Percentiles rank a stretch among this genome's conserved stretches.
phyloP scores from a whole-genome alignment of 2,329 filamentous ascomycete genomes.

The Exophiala spinifera region DNA sequence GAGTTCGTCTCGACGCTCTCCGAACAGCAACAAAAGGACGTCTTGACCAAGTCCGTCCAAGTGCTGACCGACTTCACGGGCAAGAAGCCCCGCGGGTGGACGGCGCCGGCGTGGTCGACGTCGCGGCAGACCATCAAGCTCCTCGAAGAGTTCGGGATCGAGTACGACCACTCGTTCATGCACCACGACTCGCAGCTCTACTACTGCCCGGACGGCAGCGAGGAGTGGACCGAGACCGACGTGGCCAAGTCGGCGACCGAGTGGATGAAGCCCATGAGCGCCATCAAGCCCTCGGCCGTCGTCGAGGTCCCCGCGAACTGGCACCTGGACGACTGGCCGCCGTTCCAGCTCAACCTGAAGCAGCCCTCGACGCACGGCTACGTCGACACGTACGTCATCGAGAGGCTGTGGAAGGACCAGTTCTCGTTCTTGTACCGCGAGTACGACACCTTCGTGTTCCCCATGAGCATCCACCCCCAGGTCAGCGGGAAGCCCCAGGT shows the following conservation, averaged over 20 bases:
- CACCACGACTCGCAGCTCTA: constrained; percentile 41
- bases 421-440: constrained; percentile 47
- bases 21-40: constrained; percentile 69
- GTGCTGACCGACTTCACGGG: constrained; percentile 64
- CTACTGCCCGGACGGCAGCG: constrained; percentile 3
- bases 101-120: constrained; percentile 43
- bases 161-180: constrained; percentile 49
- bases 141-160: constrained; percentile 41
- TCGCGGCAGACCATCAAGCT: constrained; percentile 38
- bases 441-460: constrained; percentile 47
- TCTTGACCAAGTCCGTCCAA: constrained; percentile 73
- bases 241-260: neutral
- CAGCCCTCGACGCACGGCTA: constrained; percentile 24
- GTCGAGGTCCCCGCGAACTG: constrained; percentile 48
- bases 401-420: constrained; percentile 46
- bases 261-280: constrained; percentile 37
- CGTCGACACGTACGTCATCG: constrained; percentile 38
- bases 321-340: constrained; percentile 49
- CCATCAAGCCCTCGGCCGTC: constrained; percentile 37
- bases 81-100: constrained; percentile 65
- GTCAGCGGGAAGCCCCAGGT: constrained; percentile 49
- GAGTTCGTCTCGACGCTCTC: constrained; percentile 71
- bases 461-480: constrained; percentile 48
- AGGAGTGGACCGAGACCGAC: constrained; percentile 6
- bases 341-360: constrained; percentile 35